phyloP scores from a whole-genome alignment of 164 flowering plant genomes.

The Macadamia tetraphylla region DNA sequence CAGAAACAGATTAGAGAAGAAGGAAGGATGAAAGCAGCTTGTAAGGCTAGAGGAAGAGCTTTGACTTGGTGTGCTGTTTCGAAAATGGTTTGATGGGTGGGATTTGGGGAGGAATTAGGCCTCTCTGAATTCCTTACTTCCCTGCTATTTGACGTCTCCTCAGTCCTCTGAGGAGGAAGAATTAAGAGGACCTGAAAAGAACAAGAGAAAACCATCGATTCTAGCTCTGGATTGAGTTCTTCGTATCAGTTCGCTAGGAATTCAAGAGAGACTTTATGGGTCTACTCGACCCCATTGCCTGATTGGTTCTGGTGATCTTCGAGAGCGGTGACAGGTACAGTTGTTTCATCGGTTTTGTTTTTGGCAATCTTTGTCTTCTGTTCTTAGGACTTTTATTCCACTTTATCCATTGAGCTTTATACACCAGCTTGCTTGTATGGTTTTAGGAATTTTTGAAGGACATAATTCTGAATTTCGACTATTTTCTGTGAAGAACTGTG shows the following conservation, averaged over 20 bases:
- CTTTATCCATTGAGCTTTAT: not conserved
- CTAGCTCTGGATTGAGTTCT: constrained; percentile 5
- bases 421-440: not conserved
- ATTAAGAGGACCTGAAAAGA: not conserved
- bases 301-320: constrained; percentile 7
- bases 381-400: not conserved
- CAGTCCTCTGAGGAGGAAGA: not conserved
- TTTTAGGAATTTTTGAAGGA: not conserved
- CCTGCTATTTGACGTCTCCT: constrained; percentile 3
- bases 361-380: not conserved
- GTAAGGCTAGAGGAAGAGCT: not conserved
- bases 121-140: constrained; percentile 28
- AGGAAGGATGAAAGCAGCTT: no score
- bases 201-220: not conserved
- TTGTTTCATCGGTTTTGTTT: not conserved
- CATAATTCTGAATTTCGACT: not conserved
- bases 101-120: constrained; percentile 39
- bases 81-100: constrained; percentile 37
- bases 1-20: not conserved
- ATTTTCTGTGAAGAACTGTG: not conserved
- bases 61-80: constrained; percentile 33
- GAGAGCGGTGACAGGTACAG: constrained; percentile 15
- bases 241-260: not conserved
- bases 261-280: not conserved
- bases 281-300: not conserved